Evolutionary conservation across 2,329 filamentous ascomycete species (phyloP).

Genomic region (Emydomyces testavorans): DNA sequence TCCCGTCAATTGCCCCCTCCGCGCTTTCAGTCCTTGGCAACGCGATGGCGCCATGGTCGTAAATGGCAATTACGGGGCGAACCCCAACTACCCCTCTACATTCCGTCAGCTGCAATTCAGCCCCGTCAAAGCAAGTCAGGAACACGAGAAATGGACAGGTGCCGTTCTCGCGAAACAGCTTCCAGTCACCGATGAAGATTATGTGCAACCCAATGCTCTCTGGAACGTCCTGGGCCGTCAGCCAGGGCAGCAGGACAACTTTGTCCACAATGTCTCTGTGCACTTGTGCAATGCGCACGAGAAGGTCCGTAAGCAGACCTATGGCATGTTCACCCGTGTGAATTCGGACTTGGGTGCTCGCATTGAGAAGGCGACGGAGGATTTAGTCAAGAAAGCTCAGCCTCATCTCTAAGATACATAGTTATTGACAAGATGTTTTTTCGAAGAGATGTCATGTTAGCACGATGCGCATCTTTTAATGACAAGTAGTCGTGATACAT

Average conservation of each 20-base stretch:
- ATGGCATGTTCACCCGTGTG: slow-evolving; percentile 51
- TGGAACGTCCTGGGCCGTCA: slow-evolving; percentile 36
- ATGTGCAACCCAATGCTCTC: slow-evolving; percentile 34
- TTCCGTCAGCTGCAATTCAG: slow-evolving; percentile 30
- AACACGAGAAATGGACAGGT: slow-evolving; percentile 37
- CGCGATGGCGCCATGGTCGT: slow-evolving; percentile 61
- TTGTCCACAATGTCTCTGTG: slow-evolving; percentile 47
- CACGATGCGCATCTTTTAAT: too few species aligned
- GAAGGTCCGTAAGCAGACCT: slow-evolving; percentile 47
- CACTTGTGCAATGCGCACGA: slow-evolving; percentile 45
- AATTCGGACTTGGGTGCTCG: slow-evolving; percentile 43
- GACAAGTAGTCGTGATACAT: too few species aligned
- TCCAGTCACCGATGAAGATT: slow-evolving; percentile 37
- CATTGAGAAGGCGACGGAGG: slow-evolving; percentile 45
- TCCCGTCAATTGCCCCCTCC: slow-evolving; percentile 47
- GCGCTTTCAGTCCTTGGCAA: slow-evolving; percentile 53
- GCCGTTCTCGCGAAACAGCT: slow-evolving; percentile 31
- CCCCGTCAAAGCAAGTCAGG: slow-evolving; percentile 33
- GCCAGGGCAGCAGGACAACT: slow-evolving; percentile 50
- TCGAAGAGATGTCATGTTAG: too few species aligned
- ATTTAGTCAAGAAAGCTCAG: slow-evolving; percentile 12
- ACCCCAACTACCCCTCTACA: slow-evolving; percentile 43
- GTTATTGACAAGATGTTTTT: too few species aligned
- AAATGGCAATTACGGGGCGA: slow-evolving; percentile 51
- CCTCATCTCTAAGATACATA: slow-evolving; percentile 10